These are phyloP conservation scores for Xylariaceae sp. DNA, from an alignment of 2,329 filamentous ascomycete species.

Conservation along the genomic window DNA sequence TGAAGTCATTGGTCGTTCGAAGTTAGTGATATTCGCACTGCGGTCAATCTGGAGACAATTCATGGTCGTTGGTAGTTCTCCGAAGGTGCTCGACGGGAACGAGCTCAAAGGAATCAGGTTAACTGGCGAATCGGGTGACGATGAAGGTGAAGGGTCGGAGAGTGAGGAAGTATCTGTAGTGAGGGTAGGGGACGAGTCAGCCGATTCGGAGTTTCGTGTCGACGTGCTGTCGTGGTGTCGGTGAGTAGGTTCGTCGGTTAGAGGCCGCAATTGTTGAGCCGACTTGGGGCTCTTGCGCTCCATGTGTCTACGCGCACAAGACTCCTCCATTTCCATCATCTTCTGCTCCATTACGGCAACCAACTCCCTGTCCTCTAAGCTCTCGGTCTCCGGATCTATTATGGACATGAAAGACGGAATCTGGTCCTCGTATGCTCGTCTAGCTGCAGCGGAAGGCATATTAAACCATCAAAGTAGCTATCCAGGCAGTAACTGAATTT, in stretches of 20 bases:
- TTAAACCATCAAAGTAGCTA: conserved; percentile 28
- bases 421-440: conserved; percentile 61
- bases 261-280: conserved; percentile 36
- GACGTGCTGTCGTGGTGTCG: conserved; percentile 74
- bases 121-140: conserved; percentile 84
- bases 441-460: conserved; percentile 58
- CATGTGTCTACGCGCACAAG: conserved; percentile 33
- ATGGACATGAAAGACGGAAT: conserved; percentile 74
- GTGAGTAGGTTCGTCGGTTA: conserved; percentile 50
- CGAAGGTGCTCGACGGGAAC: conserved; percentile 58
- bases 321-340: conserved; percentile 44
- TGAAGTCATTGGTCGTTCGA: conserved; percentile 59
- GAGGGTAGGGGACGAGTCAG: conserved; percentile 88
- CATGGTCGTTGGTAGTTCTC: conserved; percentile 40
- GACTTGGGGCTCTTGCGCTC: conserved; percentile 27
- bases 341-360: conserved; percentile 52
- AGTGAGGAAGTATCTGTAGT: conserved; percentile 87
- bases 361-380: conserved; percentile 48
- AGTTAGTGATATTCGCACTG: conserved; percentile 33
- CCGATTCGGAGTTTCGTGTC: conserved; percentile 73
- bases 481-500: neutral
- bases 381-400: conserved; percentile 59
- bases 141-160: conserved; percentile 84
- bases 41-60: conserved; percentile 38
- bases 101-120: conserved; percentile 66